phyloP scores from a whole-genome alignment of 257 asterid genomes.

The Pogostemon cablin region DNA sequence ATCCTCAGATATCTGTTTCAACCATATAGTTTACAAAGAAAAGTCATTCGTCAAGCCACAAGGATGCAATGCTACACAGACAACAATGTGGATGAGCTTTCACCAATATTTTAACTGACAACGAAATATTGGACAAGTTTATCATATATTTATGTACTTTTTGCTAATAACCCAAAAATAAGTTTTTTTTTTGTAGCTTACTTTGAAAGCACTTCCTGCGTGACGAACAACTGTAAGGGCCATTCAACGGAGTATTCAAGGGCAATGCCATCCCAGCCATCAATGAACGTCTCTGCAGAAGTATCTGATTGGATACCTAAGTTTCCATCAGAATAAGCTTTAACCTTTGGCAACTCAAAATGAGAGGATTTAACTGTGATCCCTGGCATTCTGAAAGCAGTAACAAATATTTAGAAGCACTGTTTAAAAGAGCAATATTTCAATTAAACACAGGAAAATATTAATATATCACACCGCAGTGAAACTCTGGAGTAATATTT shows the following conservation, averaged over 20 bases:
- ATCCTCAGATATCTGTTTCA: conserved; percentile 80
- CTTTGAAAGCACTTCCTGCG: conserved; percentile 93
- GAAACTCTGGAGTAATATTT: conserved; percentile 85
- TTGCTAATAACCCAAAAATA: conserved; percentile 15
- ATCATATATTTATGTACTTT: conserved; percentile 8
- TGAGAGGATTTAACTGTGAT: conserved; percentile 67
- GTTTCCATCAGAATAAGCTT: conserved; percentile 67
- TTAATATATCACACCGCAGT: conserved; percentile 57
- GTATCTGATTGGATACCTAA: conserved; percentile 55
- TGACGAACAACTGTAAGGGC: conserved; percentile 95
- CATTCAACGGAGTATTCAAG: conserved; percentile 93
- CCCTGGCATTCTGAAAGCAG: conserved; percentile 73
- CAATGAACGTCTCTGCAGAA: conserved; percentile 68
- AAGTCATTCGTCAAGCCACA: conserved; percentile 31
- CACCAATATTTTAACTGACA: conserved; percentile 24
- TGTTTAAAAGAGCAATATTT: conserved; percentile 8
- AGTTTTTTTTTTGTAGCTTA: conserved; percentile 43
- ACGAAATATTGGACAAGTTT: background rate
- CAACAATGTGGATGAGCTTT: conserved; percentile 26
- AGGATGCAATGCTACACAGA: conserved; percentile 28
- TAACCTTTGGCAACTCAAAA: conserved; percentile 68
- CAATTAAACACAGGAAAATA: conserved; percentile 21
- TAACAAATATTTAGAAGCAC: conserved; percentile 32
- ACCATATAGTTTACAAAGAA: conserved; percentile 29
- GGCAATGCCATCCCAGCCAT: conserved; percentile 97